Conservation (phyloP, 2,329 filamentous ascomycete species). For the Exserohilum turcica region DNA sequence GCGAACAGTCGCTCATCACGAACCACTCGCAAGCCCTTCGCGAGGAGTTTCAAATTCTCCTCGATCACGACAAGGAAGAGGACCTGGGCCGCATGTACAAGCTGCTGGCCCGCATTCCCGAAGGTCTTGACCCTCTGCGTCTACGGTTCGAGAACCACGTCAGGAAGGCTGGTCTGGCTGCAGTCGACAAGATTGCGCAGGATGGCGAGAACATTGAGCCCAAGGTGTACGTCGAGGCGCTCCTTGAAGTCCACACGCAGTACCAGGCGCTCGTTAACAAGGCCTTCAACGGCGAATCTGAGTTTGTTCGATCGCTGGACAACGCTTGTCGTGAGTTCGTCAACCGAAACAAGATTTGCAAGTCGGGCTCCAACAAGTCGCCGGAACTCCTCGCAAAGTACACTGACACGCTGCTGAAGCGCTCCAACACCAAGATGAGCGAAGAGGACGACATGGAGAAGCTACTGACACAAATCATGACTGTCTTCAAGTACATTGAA, state of each 20-base stretch:
- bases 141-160: constrained; percentile 91
- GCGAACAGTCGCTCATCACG: constrained; percentile 85
- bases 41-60: constrained; percentile 91
- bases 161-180: constrained; percentile 81
- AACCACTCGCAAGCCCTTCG: constrained; percentile 84
- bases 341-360: constrained; percentile 96
- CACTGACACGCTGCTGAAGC: constrained; percentile 88
- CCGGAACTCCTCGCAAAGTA: constrained; percentile 96
- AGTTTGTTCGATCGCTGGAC: constrained; percentile 93
- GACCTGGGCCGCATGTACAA: constrained; percentile 98
- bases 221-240: constrained; percentile 93
- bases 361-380: constrained; percentile 88
- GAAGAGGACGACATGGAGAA: constrained; percentile 94
- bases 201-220: constrained; percentile 91
- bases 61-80: constrained; percentile 93
- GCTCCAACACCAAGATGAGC: constrained; percentile 81
- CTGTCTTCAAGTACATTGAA: constrained; percentile 99
- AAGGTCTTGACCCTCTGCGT: constrained; percentile 87
- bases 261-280: constrained; percentile 90
- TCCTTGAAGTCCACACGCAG: constrained; percentile 91
- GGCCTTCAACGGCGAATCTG: constrained; percentile 92
- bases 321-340: constrained; percentile 98
- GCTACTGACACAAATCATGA: constrained; percentile 92
- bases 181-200: constrained; percentile 87
- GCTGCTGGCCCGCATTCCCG: constrained; percentile 83